A percentile compares a stretch with the other conserved stretches of the same genome.
These are phyloP conservation scores for Malania oleifera DNA, from an alignment of 164 flowering plant genomes.

Conservation along the genomic window DNA sequence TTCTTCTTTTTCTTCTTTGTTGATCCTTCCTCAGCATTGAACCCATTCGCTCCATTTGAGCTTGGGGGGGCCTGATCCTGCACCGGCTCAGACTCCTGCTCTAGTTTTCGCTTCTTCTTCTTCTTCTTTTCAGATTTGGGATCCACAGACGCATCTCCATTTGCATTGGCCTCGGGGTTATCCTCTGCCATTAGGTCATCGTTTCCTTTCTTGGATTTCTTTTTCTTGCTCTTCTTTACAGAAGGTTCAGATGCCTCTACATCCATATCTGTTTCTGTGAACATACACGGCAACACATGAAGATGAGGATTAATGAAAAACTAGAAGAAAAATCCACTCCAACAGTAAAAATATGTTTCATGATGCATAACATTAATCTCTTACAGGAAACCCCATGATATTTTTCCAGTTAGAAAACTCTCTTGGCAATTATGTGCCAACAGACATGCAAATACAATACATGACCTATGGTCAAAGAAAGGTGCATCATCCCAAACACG, in stretches of 20 bases:
- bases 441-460: too few species aligned
- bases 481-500: too few species aligned
- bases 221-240: conserved; percentile 61
- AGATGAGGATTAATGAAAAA: too few species aligned
- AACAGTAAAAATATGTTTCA: too few species aligned
- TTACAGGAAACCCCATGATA: too few species aligned
- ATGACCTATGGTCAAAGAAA: too few species aligned
- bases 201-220: conserved; percentile 42
- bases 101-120: conserved; percentile 60
- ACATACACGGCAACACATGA: too few species aligned
- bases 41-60: conserved; percentile 27
- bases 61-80: conserved; percentile 18
- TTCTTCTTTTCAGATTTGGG: conserved; percentile 51
- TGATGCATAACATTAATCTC: too few species aligned
- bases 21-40: conserved; percentile 32
- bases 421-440: too few species aligned
- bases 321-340: too few species aligned
- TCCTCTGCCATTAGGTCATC: conserved; percentile 33
- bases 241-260: conserved; percentile 28
- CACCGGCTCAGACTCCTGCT: conserved; percentile 29
- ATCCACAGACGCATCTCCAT: conserved; percentile 37
- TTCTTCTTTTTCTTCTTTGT: conserved; percentile 75
- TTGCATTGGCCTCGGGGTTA: conserved; percentile 23
- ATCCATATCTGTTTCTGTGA: conserved; percentile 38
- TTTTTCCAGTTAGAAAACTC: too few species aligned